These are phyloP conservation scores for Lolium multiflorum DNA, from an alignment of 176 grass and related monocot genomes.

Conservation along the genomic window DNA sequence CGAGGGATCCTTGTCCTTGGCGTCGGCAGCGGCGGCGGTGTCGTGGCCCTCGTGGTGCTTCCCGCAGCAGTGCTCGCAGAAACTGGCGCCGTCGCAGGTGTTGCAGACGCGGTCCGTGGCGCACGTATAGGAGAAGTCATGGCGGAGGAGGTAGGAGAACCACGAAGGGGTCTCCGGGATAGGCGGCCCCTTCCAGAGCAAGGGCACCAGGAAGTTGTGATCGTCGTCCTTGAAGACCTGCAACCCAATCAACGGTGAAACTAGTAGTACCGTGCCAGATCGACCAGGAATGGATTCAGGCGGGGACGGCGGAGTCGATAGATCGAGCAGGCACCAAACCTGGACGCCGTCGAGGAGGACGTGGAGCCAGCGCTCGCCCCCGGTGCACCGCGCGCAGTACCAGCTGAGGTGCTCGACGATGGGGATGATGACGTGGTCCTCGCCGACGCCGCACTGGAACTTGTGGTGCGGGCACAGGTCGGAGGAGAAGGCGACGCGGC, in stretches of 20 bases:
- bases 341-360: background rate
- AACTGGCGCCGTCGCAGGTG: background rate
- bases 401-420: background rate
- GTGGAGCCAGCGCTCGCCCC: background rate
- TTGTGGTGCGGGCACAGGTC: conserved; percentile 26
- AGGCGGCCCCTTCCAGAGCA: background rate
- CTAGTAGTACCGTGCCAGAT: background rate
- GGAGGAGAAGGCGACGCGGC: conserved; percentile 22
- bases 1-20: background rate
- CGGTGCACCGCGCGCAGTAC: conserved; percentile 13
- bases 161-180: background rate
- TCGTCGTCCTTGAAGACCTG: background rate
- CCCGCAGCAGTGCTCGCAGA: conserved; percentile 26
- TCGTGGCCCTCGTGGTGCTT: conserved; percentile 1
- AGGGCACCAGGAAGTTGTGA: background rate
- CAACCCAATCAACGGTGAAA: background rate
- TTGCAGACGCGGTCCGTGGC: background rate
- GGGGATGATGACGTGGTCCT: background rate
- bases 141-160: background rate
- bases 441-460: background rate
- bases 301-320: background rate
- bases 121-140: background rate
- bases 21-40: background rate
- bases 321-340: conserved; percentile 17
- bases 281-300: too few relatives aligned